Evolutionary conservation across 495 filamentous ascomycete genomes (phyloP), one percentile per base, ranked within the genome.

Genomic region (Choiromyces venosus): DNA sequence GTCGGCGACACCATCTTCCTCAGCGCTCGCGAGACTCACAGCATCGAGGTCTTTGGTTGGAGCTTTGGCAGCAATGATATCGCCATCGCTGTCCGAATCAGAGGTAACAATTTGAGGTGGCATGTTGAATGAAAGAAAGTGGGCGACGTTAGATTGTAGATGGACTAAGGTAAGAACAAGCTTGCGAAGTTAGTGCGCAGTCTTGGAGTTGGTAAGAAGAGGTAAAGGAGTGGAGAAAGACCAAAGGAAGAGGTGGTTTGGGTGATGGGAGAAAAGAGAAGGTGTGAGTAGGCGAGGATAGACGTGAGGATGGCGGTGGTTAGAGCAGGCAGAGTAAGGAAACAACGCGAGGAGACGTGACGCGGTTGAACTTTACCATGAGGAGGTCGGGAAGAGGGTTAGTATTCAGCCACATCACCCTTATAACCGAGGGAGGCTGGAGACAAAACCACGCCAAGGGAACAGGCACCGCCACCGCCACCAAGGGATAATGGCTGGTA

Each of bases 1-100:
- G 37, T 74, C 74, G 29, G 74, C 78, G 33, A 74, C 79, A 14
- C 65, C 73, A 37, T 70, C 42, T 38, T 79, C 77, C 21, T 74
- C 66, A 35, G 69, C 72, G 21, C 74, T 66, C 18, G 38, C n/a
- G 33, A 67, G 19, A 56, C 25, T 37, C 8, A 14, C 52, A 16
- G 66, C 67, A 29, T 39, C 71, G 36, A 74, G 37, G 19, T 38
- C 74, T 39, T 77, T 77, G 56, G 61, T 77, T 25, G 75, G 61
- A 46, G 69, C 78, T 65, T 75, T 79, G 7, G 77, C 68, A 36
- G 71, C 72, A 37, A 79, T 79, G 46, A 79, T 64, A 65, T 79
- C 77, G 37, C 76, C 77, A 68, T 79, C 77, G 21, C 72, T 75
- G 61, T 79, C 77, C 14, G 76, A 79, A 39, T 79, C 77, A 33